Percentiles rank a stretch among this genome's conserved stretches.
Evolutionary conservation across 805 yeast genomes (phyloP).

Genomic region (Metschnikowia reukaufii): DNA sequence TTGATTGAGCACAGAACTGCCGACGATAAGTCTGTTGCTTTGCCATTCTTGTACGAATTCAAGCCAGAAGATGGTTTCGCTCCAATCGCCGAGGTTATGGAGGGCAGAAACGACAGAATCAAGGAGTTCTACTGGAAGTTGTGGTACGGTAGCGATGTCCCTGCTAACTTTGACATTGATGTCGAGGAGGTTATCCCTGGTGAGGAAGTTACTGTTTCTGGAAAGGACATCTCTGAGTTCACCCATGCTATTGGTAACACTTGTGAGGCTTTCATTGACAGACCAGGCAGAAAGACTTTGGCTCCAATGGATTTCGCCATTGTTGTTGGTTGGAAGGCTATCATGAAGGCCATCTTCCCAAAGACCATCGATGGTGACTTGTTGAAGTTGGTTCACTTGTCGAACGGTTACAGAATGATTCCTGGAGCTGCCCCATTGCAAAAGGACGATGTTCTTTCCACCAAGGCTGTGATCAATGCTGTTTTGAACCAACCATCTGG

Average conservation of each 20-base stretch:
- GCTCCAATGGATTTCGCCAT: conserved; percentile 99
- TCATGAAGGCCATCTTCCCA: conserved; percentile 98
- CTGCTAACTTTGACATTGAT: conserved; percentile 69
- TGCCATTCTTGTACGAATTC: conserved; percentile 77
- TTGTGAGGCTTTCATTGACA: conserved; percentile 91
- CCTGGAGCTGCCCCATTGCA: conserved; percentile 89
- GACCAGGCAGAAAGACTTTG: conserved; percentile 77
- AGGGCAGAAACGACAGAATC: conserved; percentile 87
- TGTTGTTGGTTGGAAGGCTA: conserved; percentile 97
- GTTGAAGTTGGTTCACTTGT: conserved; percentile 88
- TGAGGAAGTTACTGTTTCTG: conserved; percentile 63
- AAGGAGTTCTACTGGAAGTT: conserved; percentile 96
- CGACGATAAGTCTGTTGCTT: conserved; percentile 68
- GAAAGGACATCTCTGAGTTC: conserved; percentile 81
- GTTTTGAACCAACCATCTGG: conserved; percentile 91
- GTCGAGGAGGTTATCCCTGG: conserved; percentile 73
- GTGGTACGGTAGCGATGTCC: conserved; percentile 74
- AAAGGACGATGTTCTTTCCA: conserved; percentile 81
- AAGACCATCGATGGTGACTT: conserved; percentile 94
- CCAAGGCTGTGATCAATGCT: conserved; percentile 82
- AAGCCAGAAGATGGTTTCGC: conserved; percentile 90
- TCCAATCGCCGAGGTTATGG: conserved; percentile 88
- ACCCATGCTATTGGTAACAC: conserved; percentile 97
- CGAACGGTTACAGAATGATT: conserved; percentile 89
- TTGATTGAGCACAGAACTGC: conserved; percentile 88